Base-by-base conservation (phyloP, 1,139 yeast genomes). In the Wickerhamomyces sp. region DNA sequence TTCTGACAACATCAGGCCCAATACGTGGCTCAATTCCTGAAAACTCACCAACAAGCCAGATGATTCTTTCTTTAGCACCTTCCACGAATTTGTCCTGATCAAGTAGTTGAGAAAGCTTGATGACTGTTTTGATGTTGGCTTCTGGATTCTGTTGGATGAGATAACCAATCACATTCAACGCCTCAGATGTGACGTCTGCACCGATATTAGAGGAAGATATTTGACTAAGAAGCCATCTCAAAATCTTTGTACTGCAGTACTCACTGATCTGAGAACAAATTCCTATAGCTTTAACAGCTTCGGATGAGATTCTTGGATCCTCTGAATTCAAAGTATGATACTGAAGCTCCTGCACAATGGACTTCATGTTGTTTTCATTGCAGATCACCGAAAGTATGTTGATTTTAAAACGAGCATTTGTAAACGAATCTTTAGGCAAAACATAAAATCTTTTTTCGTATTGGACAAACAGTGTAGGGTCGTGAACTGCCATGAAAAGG, bases 31-130 rank as follows among this genome's bases (percentile, higher is more conserved):
- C 72, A 10, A 69, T 56, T 1, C 64, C 63, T 1, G 75, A 64
- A 58, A 86, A 84, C 59, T 93, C 98, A 2, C 98, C 97, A 39
- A 93, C 78, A 11, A 91, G 74, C 98, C 98, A 94, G 15, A 93
- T 75, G 23, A 90, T 81, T 46, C 94, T 85, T 1, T 95, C 90
- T 53, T 82, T 79, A 0, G 98, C 96, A 15, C 73, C 72, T 26
- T 68, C 61, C 31, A 67, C 73, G 31, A 74, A 56, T 3, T 60
- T 30, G 6, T 52, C 50, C n/a, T 45, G 41, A 30, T 53, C 58
- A 3, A 67, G 58, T 3, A 69, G 60, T 34, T 59, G 47, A 2
- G 78, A 68, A 10, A 77, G 60, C 41, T 63, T 65, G 44, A 66
- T 66, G 4, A 71, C 68, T 2, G 75, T 72, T 39, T 63, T 67